Percentiles rank a stretch among this genome's conserved stretches.
These are phyloP conservation scores for Penicillium soppii DNA, from an alignment of 495 filamentous ascomycete genomes.

Conservation along the genomic window DNA sequence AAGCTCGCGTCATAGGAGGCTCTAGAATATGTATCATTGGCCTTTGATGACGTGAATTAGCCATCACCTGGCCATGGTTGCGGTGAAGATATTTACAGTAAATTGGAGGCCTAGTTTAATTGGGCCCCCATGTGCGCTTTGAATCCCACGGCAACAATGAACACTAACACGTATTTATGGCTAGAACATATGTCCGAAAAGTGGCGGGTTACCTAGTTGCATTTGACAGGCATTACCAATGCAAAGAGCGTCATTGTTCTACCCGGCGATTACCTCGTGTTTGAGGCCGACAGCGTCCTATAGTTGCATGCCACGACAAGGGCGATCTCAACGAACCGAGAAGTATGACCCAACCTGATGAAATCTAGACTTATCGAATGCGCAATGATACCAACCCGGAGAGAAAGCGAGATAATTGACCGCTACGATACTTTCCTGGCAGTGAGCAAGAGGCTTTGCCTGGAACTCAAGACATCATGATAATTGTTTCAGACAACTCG, in stretches of 20 bases:
- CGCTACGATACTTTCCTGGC: not conserved
- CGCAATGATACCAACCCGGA: not conserved
- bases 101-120: too few species aligned
- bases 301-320: not conserved
- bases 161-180: too few species aligned
- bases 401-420: not conserved
- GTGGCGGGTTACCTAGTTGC: too few species aligned
- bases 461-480: not conserved
- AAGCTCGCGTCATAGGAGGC: not conserved
- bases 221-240: not conserved
- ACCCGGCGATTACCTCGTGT: not conserved
- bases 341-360: too few species aligned
- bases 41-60: not conserved
- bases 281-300: not conserved
- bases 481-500: constrained; percentile 10
- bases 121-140: too few species aligned
- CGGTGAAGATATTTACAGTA: too few species aligned
- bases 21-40: not conserved
- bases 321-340: too few species aligned
- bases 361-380: constrained; percentile 1
- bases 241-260: not conserved
- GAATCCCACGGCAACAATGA: too few species aligned
- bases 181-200: too few species aligned
- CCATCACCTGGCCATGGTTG: not conserved
- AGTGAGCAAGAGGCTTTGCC: not conserved